These are phyloP conservation scores for Oryza glaberrima DNA, from an alignment of 176 grass and related monocot species.

Conservation along the genomic window DNA sequence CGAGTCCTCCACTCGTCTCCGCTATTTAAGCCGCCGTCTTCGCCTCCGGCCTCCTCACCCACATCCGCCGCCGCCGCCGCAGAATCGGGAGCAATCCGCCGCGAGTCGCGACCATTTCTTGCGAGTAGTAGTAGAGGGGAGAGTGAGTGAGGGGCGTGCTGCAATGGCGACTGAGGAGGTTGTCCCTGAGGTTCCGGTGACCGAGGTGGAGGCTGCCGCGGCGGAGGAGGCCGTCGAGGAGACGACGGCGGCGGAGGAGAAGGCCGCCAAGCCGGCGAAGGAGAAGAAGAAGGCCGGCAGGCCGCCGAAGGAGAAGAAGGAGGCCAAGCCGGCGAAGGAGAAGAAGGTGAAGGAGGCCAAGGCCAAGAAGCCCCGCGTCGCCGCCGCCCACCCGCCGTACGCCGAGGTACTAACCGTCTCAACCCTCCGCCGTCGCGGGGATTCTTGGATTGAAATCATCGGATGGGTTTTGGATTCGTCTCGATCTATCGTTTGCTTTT, in stretches of 20 bases:
- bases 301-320: background rate
- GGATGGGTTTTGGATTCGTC: background rate
- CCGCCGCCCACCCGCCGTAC: conserved; percentile 69
- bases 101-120: background rate
- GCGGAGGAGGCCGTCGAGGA: background rate
- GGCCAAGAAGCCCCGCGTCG: conserved; percentile 56
- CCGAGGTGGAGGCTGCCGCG: conserved; percentile 13
- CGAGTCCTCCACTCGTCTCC: background rate
- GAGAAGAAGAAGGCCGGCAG: background rate
- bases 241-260: conserved; percentile 21
- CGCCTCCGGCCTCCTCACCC: conserved; percentile 1
- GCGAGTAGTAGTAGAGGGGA: background rate
- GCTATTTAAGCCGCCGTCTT: conserved; percentile 54
- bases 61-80: background rate
- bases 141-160: background rate
- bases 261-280: conserved; percentile 32
- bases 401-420: conserved; percentile 49
- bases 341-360: conserved; percentile 49
- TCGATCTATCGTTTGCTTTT: background rate
- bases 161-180: conserved; percentile 46
- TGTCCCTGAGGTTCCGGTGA: background rate
- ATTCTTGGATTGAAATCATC: background rate
- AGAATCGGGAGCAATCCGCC: background rate
- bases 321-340: background rate
- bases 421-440: background rate